Evolutionary conservation across 2,329 filamentous ascomycete genomes (phyloP).

Genomic region (Calycina herbarum): DNA sequence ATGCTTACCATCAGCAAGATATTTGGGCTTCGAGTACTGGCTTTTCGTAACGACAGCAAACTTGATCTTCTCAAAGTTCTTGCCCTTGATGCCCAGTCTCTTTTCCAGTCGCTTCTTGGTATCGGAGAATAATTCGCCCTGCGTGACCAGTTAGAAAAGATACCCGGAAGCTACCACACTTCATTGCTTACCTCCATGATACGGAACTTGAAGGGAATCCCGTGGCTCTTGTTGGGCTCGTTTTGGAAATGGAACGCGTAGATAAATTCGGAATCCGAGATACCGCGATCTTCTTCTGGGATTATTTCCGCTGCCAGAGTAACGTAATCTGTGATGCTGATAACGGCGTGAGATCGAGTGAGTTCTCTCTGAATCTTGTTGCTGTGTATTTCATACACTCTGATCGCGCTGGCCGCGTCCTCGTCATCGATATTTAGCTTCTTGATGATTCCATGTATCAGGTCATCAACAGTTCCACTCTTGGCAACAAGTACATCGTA

Average conservation of each 20-base stretch:
- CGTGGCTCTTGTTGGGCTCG: constrained; percentile 80
- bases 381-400: constrained; percentile 79
- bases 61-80: constrained; percentile 98
- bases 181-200: constrained; percentile 67
- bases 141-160: constrained; percentile 7
- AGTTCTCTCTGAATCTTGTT: constrained; percentile 85
- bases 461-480: constrained; percentile 75
- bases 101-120: constrained; percentile 94
- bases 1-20: constrained; percentile 80
- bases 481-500: constrained; percentile 86
- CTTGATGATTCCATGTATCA: constrained; percentile 73
- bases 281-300: constrained; percentile 69
- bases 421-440: constrained; percentile 81
- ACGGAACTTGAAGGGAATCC: constrained; percentile 88
- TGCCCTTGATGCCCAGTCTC: constrained; percentile 92
- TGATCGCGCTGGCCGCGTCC: constrained; percentile 64
- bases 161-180: background rate
- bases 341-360: constrained; percentile 67
- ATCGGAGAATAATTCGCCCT: constrained; percentile 85
- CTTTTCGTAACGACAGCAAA: constrained; percentile 76
- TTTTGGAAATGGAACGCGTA: constrained; percentile 91
- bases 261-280: constrained; percentile 60
- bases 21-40: constrained; percentile 75
- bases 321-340: constrained; percentile 83
- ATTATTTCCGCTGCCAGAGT: constrained; percentile 78